Evolutionary conservation across 2,329 filamentous ascomycete genomes (phyloP).

Genomic region (Aulographum hederae): DNA sequence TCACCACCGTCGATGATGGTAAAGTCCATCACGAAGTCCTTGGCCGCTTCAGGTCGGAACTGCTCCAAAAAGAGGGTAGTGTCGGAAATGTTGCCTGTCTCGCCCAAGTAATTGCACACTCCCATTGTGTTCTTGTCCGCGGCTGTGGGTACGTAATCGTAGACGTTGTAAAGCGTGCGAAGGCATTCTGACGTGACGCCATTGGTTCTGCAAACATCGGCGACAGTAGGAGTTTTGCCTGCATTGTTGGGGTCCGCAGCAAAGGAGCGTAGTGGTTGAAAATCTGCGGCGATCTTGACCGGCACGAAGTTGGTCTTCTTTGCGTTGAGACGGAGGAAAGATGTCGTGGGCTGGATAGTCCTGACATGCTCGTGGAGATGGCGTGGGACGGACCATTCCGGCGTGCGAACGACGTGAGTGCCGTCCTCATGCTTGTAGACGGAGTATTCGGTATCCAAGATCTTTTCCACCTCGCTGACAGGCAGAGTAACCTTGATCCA

Average conservation of each 20-base stretch:
- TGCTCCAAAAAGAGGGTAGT: slow-evolving; percentile 9
- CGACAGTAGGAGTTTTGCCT: neutral
- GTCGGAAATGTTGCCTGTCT: slow-evolving; percentile 29
- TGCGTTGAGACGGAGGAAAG: neutral
- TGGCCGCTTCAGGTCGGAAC: slow-evolving; percentile 1
- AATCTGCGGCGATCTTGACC: neutral
- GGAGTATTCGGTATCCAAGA: neutral
- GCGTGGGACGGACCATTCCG: neutral
- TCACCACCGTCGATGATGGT: neutral
- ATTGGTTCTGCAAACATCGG: slow-evolving; percentile 17
- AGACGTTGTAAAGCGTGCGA: slow-evolving; percentile 26
- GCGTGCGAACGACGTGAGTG: neutral
- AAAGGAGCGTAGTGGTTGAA: too few species aligned
- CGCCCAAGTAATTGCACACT: slow-evolving; percentile 28
- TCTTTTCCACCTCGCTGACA: neutral
- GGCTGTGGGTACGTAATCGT: slow-evolving; percentile 19
- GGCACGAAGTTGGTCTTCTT: neutral
- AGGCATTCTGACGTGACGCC: slow-evolving; percentile 29
- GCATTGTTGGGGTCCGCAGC: neutral
- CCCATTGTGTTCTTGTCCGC: slow-evolving; percentile 20
- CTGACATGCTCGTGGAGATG: neutral
- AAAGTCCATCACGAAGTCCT: neutral
- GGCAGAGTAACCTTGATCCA: neutral
- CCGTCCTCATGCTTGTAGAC: neutral
- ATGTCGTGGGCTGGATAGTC: neutral